A percentile compares a stretch with the other conserved stretches of the same genome.
phyloP scores from a whole-genome alignment of 1,284 basidiomycete species.

The Tremellales sp. region DNA sequence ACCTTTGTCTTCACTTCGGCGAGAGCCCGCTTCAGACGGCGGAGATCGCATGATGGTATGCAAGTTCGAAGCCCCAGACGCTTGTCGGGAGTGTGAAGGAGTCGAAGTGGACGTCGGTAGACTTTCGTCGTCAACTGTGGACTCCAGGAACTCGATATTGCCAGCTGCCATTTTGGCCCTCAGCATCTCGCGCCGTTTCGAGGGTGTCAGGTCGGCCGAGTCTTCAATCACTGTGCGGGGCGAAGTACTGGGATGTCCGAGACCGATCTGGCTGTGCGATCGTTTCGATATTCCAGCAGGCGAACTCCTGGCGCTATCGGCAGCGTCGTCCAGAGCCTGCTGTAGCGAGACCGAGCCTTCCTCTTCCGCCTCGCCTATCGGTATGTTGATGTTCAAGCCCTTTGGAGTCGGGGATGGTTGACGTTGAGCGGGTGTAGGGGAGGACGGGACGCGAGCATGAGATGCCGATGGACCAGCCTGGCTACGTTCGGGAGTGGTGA shows the following conservation, averaged over 20 bases:
- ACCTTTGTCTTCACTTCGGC: not conserved
- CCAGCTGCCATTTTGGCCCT: not conserved
- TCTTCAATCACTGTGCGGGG: conserved; percentile 1
- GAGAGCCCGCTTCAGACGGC: not conserved
- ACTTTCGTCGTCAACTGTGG: not conserved
- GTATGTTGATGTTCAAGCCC: not conserved
- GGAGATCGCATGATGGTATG: no score
- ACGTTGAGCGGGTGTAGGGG: not conserved
- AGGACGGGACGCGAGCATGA: no score
- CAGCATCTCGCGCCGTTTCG: not conserved
- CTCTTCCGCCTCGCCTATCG: not conserved
- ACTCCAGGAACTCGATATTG: conserved; percentile 1
- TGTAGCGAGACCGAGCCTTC: conserved; percentile 6
- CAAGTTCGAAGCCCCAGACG: no score
- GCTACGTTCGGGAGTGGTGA: not conserved
- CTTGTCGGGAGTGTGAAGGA: conserved; percentile 1
- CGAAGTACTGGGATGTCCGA: conserved; percentile 16
- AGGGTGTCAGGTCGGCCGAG: not conserved
- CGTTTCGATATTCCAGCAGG: not conserved
- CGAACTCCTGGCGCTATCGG: not conserved
- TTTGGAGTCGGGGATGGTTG: not conserved
- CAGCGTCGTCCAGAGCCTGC: conserved; percentile 14
- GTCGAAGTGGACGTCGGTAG: no score
- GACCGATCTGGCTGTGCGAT: conserved; percentile 9
- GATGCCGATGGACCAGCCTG: no score